Evolutionary conservation across 2,329 filamentous ascomycete genomes (phyloP).

Genomic region (Sporothrix globosa): DNA sequence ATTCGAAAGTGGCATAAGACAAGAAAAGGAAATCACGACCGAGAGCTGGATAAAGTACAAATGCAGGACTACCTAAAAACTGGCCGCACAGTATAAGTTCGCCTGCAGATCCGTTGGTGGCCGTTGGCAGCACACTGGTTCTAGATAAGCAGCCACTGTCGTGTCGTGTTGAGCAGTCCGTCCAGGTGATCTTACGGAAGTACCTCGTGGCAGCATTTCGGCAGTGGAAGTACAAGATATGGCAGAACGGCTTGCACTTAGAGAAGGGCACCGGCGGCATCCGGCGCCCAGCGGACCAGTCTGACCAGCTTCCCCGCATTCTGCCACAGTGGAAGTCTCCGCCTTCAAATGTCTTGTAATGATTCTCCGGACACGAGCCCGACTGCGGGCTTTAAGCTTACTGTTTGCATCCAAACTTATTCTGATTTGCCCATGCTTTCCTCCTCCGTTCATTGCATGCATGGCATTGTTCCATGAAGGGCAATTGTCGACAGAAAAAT

Average conservation of each 20-base stretch:
- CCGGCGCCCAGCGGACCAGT: conserved; percentile 13
- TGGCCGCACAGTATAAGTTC: background rate
- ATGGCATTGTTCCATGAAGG: background rate
- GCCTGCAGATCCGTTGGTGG: conserved; percentile 13
- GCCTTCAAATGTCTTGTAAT: background rate
- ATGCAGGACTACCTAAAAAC: conserved; percentile 3
- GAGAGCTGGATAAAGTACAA: background rate
- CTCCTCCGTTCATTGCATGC: background rate
- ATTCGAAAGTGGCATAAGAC: conserved; percentile 12
- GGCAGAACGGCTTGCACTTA: conserved; percentile 10
- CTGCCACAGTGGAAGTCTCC: conserved; percentile 4
- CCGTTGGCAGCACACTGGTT: conserved; percentile 7
- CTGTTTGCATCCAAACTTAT: background rate
- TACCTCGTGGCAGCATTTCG: conserved; percentile 4
- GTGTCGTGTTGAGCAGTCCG: background rate
- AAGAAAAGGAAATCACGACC: conserved; percentile 6
- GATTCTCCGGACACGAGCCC: background rate
- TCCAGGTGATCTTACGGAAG: background rate
- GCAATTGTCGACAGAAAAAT: background rate
- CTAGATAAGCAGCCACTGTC: conserved; percentile 19
- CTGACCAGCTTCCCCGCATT: conserved; percentile 21
- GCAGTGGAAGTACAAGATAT: conserved; percentile 4
- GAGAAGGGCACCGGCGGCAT: conserved; percentile 19
- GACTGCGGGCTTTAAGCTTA: conserved; percentile 5
- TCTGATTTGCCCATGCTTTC: background rate